Base-by-base conservation (phyloP, 116 monocot species). In the Zostera marina region DNA sequence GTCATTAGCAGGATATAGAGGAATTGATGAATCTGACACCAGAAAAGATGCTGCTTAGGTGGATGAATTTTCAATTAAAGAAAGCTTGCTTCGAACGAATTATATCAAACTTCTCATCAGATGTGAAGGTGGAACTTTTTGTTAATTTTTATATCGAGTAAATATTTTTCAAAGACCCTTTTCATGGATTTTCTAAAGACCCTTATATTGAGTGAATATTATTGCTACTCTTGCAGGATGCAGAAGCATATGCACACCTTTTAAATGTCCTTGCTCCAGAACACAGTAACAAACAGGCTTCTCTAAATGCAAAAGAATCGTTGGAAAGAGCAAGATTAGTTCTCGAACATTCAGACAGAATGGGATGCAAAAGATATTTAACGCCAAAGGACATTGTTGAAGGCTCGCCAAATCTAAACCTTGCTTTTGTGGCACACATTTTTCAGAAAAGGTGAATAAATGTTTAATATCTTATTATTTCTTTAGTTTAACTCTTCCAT, bases 51-150 rank as follows among this genome's bases (percentile, higher is more conserved):
- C 66, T 91, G 47, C 79, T 91, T 47, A 62, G 85, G 38, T 91
- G 91, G 91, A 85, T 91, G 91, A 91, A 91, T 60, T 91, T 91
- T 75, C 85, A 91, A 53, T 62, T 91, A 54, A 91, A 85, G 68
- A 91, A 91, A 79, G 73, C 74, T 19, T 67, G 82, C 12, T 79
- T 73, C 58, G 58, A 56, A 17, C 79, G 82, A 60, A 45, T 63
- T 6, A 46, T 91, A 52, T 72, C 91, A 69, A 91, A 91, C 72
- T 91, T 91, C 65, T 91, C 91, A 70, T 85, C 85, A 58, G 91
- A 91, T 71, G 72, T 91, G 40, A 85, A 91, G 76, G 91, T 91
- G 47, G n/a, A 8, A 4, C 65, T 20, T 32, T 32, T 32, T 32
- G 32, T 32, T 2, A 32, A 32, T 0, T 32, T 32, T 5, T 32